Evolutionary conservation across 2,329 filamentous ascomycete genomes (phyloP).

Genomic region (Scopulariopsis brevicaulis): DNA sequence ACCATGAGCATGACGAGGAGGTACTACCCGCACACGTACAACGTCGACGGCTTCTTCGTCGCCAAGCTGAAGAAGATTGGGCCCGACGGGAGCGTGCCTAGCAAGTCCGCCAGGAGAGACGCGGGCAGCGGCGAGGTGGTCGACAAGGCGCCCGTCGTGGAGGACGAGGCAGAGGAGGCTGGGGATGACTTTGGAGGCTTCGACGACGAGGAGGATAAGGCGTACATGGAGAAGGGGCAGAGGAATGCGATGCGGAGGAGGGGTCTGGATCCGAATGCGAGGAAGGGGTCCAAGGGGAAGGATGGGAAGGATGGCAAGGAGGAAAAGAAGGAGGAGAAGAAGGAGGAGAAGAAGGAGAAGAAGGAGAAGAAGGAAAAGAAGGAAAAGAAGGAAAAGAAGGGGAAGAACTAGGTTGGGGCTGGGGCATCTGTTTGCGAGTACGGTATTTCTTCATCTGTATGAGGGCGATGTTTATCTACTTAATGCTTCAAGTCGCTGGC

Average conservation of each 20-base stretch:
- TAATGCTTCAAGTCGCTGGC: no score
- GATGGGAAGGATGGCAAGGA: conserved; percentile 1
- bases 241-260: conserved; percentile 62
- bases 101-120: conserved; percentile 20
- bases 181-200: conserved; percentile 56
- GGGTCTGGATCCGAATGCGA: conserved; percentile 56
- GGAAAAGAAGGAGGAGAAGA: conserved; percentile 8
- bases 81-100: conserved; percentile 39
- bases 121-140: conserved; percentile 27
- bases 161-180: conserved; percentile 27
- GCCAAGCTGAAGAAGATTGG: conserved; percentile 93
- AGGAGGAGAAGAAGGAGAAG: conserved; percentile 9
- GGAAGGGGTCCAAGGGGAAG: conserved; percentile 15
- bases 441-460: neutral
- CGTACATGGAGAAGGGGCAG: conserved; percentile 63
- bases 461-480: neutral
- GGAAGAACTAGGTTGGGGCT: neutral
- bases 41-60: conserved; percentile 97
- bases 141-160: conserved; percentile 58
- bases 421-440: no score
- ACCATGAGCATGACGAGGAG: conserved; percentile 72
- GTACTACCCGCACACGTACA: conserved; percentile 86
- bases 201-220: conserved; percentile 60
- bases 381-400: conserved; percentile 9
- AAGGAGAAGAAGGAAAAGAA: conserved; percentile 6